Base-by-base conservation (phyloP, 176 grass and related monocot species). In the Urochloa ruziziensis region DNA sequence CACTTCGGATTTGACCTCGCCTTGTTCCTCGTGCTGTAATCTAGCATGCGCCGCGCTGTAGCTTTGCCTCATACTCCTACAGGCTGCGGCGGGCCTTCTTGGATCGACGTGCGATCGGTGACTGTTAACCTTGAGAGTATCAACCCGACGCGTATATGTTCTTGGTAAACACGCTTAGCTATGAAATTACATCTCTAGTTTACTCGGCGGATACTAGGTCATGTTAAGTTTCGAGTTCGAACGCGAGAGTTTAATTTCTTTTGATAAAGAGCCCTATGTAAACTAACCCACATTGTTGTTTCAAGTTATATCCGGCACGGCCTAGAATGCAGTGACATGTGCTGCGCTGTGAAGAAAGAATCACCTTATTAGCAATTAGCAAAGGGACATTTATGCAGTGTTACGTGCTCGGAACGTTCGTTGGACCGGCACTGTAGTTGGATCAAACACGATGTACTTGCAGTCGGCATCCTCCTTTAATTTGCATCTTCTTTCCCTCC, bases 1-100 rank as follows among this genome's bases (percentile, higher is more conserved):
- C 33, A 15, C 35, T 21, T 75, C 28, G 77, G 30, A 75, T 30
- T 36, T 80, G 62, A 80, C 77, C 33, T 47, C 14, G 13, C 67
- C 23, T 33, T 15, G 17, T 44, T 56, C 2, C 30, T 79, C 39
- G 2, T 7, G 49, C 49, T 27, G 73, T 59, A 47, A 68, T 43
- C 18, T 37, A 37, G 42, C 74, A 47, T 21, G 52, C 33, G 75
- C 27, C 34, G 14, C 59, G 68, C 27, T 58, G 77, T 80, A 39
- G 28, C 76, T 86, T 51, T 40, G 68, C 77, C 58, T 28, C 35
- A n/a, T 44, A n/a, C n/a, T n/a, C n/a, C n/a, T n/a, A 49, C 57
- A 35, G 58, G 66, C 12, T 69, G 36, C 66, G 24, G 0, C n/a
- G n/a, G n/a, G n/a, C n/a, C 27, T 73, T 34, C 27, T 51, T 79